Evolutionary conservation across 2,329 filamentous ascomycete genomes (phyloP).

Genomic region (Malbranchea zuffiana): DNA sequence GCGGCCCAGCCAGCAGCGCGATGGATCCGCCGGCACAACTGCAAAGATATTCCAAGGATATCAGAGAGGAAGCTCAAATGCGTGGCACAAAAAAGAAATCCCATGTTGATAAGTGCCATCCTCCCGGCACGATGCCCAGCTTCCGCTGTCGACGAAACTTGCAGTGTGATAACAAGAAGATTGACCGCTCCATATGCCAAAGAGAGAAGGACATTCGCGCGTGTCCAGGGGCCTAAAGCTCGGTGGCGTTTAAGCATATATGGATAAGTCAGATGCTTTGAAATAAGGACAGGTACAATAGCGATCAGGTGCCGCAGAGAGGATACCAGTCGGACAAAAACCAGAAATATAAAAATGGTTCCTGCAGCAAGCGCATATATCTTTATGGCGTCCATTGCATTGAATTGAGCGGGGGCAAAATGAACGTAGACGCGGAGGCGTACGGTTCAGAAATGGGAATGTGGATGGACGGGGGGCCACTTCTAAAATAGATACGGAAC

Average conservation of each 20-base stretch:
- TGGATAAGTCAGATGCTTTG: slow-evolving; percentile 19
- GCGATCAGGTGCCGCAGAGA: slow-evolving; percentile 10
- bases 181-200: slow-evolving; percentile 6
- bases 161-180: slow-evolving; percentile 4
- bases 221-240: slow-evolving; percentile 14
- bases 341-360: slow-evolving; percentile 17
- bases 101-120: slow-evolving; percentile 8
- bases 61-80: slow-evolving; percentile 11
- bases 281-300: slow-evolving; percentile 10
- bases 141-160: not conserved
- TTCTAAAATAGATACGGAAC: not conserved
- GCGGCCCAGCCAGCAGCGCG: slow-evolving; percentile 17
- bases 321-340: slow-evolving; percentile 13
- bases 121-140: slow-evolving; percentile 6
- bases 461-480: not conserved
- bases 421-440: not conserved
- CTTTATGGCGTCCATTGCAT: not conserved
- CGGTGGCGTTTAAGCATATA: slow-evolving; percentile 16
- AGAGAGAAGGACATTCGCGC: slow-evolving; percentile 3
- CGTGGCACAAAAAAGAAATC: slow-evolving; percentile 1
- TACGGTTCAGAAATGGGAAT: not conserved
- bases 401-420: slow-evolving; percentile 2
- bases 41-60: slow-evolving; percentile 15
- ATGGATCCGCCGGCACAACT: slow-evolving; percentile 15
- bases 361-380: slow-evolving; percentile 19